These are phyloP conservation scores for Phytophthora uliginosa DNA, from an alignment of 352 stramenopile genomes.

Conservation along the genomic window DNA sequence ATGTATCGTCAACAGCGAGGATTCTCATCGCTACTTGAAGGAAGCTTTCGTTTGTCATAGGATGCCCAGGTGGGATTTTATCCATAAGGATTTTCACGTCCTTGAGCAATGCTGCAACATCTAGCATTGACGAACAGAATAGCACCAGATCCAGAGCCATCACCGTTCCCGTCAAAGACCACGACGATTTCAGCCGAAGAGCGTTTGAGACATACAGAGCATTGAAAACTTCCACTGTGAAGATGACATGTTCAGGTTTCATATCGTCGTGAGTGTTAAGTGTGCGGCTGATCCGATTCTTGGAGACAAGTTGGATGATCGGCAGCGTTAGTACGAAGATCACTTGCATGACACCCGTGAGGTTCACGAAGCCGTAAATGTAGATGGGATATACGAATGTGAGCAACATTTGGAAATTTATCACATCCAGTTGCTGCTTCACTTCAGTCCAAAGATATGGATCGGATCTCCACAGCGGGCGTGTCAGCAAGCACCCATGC, in stretches of 20 bases:
- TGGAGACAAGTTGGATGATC: slow-evolving; percentile 5
- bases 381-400: slow-evolving; percentile 20
- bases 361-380: slow-evolving; percentile 13
- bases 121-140: slow-evolving; percentile 5
- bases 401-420: slow-evolving; percentile 15
- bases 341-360: slow-evolving; percentile 12
- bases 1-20: slow-evolving; percentile 4
- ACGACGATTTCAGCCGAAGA: slow-evolving; percentile 6
- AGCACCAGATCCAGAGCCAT: background rate
- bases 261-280: slow-evolving; percentile 13
- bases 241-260: slow-evolving; percentile 12
- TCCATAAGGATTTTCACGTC: background rate
- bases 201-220: slow-evolving; percentile 12
- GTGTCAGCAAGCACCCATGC: slow-evolving; percentile 1
- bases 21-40: slow-evolving; percentile 17
- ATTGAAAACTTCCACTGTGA: slow-evolving; percentile 17
- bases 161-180: slow-evolving; percentile 3
- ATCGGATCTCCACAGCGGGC: slow-evolving; percentile 10
- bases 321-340: slow-evolving; percentile 13
- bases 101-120: slow-evolving; percentile 7
- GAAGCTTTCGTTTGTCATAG: slow-evolving; percentile 1
- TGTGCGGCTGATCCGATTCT: slow-evolving; percentile 9
- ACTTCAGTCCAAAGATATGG: slow-evolving; percentile 10
- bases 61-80: slow-evolving; percentile 7
- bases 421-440: slow-evolving; percentile 14